Conservation (phyloP, 768 basidiomycete species). For the Rhizopogon vinicolor region DNA sequence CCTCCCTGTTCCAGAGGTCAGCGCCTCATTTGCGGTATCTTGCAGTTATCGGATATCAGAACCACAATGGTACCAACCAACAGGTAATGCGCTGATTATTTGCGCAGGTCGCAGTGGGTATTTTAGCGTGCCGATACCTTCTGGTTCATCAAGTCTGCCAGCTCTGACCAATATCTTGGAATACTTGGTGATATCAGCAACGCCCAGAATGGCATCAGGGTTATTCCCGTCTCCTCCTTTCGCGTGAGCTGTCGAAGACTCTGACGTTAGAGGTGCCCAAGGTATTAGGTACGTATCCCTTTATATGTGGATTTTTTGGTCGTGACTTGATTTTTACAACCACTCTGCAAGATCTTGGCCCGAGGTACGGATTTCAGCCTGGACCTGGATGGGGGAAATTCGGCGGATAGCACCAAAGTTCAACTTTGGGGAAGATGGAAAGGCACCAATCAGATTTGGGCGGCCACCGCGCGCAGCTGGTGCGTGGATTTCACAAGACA, state of each 20-base stretch:
- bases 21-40: background rate
- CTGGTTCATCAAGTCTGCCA: conserved; percentile 40
- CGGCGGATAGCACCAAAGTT: conserved; percentile 39
- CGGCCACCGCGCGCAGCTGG: conserved; percentile 16
- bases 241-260: conserved; percentile 45
- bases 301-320: background rate
- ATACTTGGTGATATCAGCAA: conserved; percentile 19
- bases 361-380: conserved; percentile 39
- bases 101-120: conserved; percentile 39
- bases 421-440: conserved; percentile 46
- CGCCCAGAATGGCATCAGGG: conserved; percentile 32
- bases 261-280: conserved; percentile 34
- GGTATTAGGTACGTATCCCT: conserved; percentile 36
- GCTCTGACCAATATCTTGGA: conserved; percentile 37
- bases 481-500: no score
- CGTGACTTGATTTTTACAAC: background rate
- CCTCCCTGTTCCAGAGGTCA: background rate
- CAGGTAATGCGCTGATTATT: conserved; percentile 26
- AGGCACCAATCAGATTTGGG: conserved; percentile 55
- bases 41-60: conserved; percentile 46
- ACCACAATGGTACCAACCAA: conserved; percentile 44
- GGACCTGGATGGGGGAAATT: conserved; percentile 46
- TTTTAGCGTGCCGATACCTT: conserved; percentile 27
- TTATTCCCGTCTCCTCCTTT: conserved; percentile 34
- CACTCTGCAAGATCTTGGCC: conserved; percentile 37